These are phyloP conservation scores for Leavenworthia alabamica DNA, from an alignment of 345 rosid genomes.

Conservation along the genomic window DNA sequence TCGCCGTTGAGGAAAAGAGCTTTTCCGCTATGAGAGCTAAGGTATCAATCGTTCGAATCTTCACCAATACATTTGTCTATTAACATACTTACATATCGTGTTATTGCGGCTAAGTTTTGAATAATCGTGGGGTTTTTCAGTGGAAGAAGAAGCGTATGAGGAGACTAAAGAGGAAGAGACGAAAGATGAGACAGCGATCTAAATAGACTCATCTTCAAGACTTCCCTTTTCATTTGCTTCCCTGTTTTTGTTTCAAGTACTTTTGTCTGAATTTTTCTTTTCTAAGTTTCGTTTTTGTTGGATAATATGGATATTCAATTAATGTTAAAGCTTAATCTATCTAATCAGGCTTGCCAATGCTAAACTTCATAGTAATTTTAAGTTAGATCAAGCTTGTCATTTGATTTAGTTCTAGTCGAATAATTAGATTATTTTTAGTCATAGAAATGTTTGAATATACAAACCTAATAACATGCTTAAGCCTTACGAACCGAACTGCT, in stretches of 20 bases:
- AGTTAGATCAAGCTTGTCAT: neutral
- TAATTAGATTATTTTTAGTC: neutral
- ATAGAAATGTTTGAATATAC: neutral
- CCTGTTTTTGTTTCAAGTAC: slow-evolving; percentile 12
- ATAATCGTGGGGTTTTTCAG: slow-evolving; percentile 32
- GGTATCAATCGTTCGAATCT: slow-evolving; percentile 29
- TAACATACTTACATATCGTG: neutral
- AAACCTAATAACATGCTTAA: neutral
- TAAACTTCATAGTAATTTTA: neutral
- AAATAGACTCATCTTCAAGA: slow-evolving; percentile 46
- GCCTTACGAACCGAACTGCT: neutral
- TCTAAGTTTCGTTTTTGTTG: slow-evolving; percentile 10
- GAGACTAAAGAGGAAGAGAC: slow-evolving; percentile 97
- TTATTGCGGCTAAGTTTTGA: neutral
- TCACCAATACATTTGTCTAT: neutral
- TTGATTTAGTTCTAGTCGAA: neutral
- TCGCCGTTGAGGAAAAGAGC: neutral
- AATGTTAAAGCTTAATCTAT: neutral
- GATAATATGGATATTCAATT: slow-evolving; percentile 18
- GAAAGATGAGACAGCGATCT: slow-evolving; percentile 99
- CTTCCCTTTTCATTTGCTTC: slow-evolving; percentile 4
- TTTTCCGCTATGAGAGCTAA: slow-evolving; percentile 70
- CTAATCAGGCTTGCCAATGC: neutral
- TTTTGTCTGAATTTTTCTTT: slow-evolving; percentile 12
- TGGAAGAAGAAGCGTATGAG: slow-evolving; percentile 99